Evolutionary conservation across 73 alveolate genomes (phyloP).

Genomic region (Paramecium biaurelia): DNA sequence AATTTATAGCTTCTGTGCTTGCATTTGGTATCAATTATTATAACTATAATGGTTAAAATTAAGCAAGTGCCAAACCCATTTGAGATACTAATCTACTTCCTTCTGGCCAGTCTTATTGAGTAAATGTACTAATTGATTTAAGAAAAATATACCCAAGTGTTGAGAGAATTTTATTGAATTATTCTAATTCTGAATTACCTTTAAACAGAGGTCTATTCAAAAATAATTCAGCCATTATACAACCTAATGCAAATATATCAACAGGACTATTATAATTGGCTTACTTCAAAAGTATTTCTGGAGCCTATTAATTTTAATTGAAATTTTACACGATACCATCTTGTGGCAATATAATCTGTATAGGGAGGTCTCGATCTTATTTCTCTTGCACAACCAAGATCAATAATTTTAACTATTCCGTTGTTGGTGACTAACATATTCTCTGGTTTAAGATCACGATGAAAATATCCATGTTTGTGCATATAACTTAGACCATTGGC

Average conservation of each 20-base stretch:
- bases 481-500: conserved; percentile 95
- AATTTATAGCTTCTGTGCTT: conserved; percentile 91
- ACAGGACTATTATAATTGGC: conserved; percentile 92
- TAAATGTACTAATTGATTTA: conserved; percentile 88
- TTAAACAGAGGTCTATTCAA: conserved; percentile 95
- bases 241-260: conserved; percentile 97
- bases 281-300: conserved; percentile 91
- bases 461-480: conserved; percentile 99
- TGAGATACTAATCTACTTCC: conserved; percentile 91
- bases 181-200: conserved; percentile 97
- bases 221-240: conserved; percentile 96
- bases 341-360: conserved; percentile 93
- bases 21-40: conserved; percentile 81
- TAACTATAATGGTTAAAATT: conserved; percentile 73
- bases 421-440: conserved; percentile 78
- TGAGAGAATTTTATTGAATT: conserved; percentile 83
- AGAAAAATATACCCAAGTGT: conserved; percentile 68
- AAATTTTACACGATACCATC: conserved; percentile 79
- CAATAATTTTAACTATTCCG: conserved; percentile 92
- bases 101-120: conserved; percentile 91
- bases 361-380: conserved; percentile 93
- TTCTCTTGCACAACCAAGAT: conserved; percentile 97
- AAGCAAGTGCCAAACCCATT: conserved; percentile 85
- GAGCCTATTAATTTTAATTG: conserved; percentile 77
- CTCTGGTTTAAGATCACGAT: conserved; percentile 98